Conservation (phyloP, 176 grass and related monocot genomes). For the Microstegium vimineum region DNA sequence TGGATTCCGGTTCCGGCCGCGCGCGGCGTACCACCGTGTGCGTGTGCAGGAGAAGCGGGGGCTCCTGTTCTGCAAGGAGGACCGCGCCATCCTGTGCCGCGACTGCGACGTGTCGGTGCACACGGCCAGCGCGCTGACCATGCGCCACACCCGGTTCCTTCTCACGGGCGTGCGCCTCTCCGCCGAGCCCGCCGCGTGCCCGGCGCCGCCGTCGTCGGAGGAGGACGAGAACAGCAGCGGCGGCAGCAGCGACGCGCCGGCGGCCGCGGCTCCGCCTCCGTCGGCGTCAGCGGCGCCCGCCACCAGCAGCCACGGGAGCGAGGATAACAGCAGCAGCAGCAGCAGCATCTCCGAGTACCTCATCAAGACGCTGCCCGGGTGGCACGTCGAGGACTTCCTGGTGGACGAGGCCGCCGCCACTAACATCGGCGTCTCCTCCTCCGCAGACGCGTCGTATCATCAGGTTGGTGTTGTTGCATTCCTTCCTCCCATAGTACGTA, state of each 20-base stretch:
- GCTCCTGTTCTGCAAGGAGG: slow-evolving; percentile 94
- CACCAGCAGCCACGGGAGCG: slow-evolving; percentile 10
- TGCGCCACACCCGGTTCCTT: slow-evolving; percentile 79
- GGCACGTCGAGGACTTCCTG: slow-evolving; percentile 89
- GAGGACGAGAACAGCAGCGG: slow-evolving; percentile 35
- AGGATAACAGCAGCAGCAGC: slow-evolving; percentile 18
- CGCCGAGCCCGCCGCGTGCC: slow-evolving; percentile 44
- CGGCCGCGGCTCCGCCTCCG: neutral
- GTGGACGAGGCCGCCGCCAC: slow-evolving; percentile 35
- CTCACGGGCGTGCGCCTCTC: slow-evolving; percentile 84
- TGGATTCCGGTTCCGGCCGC: too few relatives aligned
- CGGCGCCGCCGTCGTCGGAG: slow-evolving; percentile 10
- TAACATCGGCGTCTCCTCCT: slow-evolving; percentile 5
- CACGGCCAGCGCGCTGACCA: slow-evolving; percentile 54
- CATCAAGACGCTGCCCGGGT: slow-evolving; percentile 84
- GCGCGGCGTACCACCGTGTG: too few relatives aligned
- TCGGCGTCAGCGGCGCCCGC: neutral
- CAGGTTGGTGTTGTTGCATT: slow-evolving; percentile 62
- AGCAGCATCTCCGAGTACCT: slow-evolving; percentile 98
- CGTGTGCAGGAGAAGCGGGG: slow-evolving; percentile 83
- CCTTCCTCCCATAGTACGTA: neutral
- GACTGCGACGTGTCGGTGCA: slow-evolving; percentile 87
- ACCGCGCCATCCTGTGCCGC: slow-evolving; percentile 88
- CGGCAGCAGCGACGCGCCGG: slow-evolving; percentile 25
- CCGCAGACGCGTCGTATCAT: slow-evolving; percentile 25